Evolutionary conservation across 345 rosid genomes (phyloP), one percentile per base, ranked within the genome.

Genomic region (Viola odorata): DNA sequence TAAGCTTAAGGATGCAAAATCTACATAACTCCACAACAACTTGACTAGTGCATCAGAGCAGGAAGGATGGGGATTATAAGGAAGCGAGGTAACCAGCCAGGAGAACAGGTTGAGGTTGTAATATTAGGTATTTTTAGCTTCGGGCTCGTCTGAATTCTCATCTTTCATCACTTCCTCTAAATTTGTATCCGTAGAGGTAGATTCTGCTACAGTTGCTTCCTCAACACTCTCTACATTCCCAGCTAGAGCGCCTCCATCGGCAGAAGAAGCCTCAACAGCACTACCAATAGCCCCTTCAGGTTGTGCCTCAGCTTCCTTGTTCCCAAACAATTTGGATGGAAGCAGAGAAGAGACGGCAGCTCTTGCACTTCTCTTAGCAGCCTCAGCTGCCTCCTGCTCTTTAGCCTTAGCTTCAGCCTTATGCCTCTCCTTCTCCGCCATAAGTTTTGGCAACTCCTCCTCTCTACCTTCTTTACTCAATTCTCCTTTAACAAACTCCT

Each of bases 351-450:
- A 55, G 23, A 91, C 65, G 0, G 78, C 82, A 32, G 75, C 74
- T 45, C 71, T 77, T 42, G 87, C 88, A 62, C 80, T 80, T 71
- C 75, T 83, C 83, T 81, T 89, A 53, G 89, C 78, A 2, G 84
- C 96, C 74, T 91, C 96, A 3, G 82, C 84, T 41, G 77, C 95
- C 70, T 78, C 95, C 0, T 50, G 67, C 78, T 85, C 95, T 72
- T 68, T 84, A 17, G 91, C 98, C 79, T 85, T 84, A 15, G 92
- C 98, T 75, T 91, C 96, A 13, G 91, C 96, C 65, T 89, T 91
- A 67, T 61, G 76, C 71, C 86, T 80, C 78, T 84, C 91, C 74
- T 91, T 91, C 63, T 87, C 89, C 59, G 85, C 96, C 73, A 91
- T 79, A 58, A 91, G 92, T 77, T 79, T 87, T 23, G 72, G 66